A percentile compares a stretch with the other conserved stretches of the same genome.
Evolutionary conservation across 768 basidiomycete species (phyloP).

Genomic region (Lentinula edodes): DNA sequence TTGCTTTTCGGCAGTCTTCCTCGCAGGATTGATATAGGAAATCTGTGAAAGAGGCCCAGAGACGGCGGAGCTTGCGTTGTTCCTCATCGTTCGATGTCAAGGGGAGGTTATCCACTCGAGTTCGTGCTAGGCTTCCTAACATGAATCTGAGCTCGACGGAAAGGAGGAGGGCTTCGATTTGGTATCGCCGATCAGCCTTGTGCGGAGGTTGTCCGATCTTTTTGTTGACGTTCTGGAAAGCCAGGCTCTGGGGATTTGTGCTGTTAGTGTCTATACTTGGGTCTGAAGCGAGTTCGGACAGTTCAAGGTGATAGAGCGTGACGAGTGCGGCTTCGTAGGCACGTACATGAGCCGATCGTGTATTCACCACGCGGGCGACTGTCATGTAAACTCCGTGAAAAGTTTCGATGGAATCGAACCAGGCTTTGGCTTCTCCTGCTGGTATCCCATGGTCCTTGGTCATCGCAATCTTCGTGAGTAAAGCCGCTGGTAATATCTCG

Average conservation of each 20-base stretch:
- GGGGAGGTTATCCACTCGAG: constrained; percentile 29
- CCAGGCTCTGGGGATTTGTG: constrained; percentile 6
- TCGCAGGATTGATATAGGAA: constrained; percentile 44
- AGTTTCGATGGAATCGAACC: not conserved
- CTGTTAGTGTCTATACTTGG: not conserved
- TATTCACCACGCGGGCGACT: not conserved
- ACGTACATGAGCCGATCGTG: not conserved
- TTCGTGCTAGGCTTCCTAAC: constrained; percentile 37
- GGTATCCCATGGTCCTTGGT: constrained; percentile 2
- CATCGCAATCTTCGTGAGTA: not conserved
- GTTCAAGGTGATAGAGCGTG: constrained; percentile 4
- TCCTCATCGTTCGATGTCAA: constrained; percentile 15
- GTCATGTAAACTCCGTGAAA: constrained; percentile 2
- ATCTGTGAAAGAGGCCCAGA: constrained; percentile 41
- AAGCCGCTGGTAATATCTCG: not conserved
- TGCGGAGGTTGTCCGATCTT: constrained; percentile 54
- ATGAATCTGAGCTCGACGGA: constrained; percentile 49
- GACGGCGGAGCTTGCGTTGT: constrained; percentile 23
- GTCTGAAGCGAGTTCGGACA: constrained; percentile 2
- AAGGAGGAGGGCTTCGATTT: constrained; percentile 55
- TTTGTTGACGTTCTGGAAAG: constrained; percentile 36
- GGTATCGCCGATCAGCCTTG: constrained; percentile 51
- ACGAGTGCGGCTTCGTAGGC: constrained; percentile 6
- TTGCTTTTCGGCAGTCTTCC: constrained; percentile 41
- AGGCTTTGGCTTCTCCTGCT: not conserved